Evolutionary conservation across 331 rosid species (phyloP).

Genomic region (Erythrophleum ivorense): DNA sequence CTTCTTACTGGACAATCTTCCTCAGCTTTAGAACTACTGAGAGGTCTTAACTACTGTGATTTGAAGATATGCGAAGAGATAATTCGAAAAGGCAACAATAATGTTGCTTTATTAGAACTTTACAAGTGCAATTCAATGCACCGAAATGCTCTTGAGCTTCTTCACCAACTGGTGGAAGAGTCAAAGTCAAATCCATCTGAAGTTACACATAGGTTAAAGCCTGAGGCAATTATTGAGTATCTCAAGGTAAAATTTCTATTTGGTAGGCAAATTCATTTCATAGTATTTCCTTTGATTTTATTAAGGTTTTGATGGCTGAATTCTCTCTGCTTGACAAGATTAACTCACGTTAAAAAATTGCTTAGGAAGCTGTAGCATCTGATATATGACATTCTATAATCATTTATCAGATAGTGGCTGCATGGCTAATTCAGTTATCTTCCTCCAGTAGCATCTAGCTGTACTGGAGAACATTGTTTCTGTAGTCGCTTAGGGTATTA

Average conservation of each 20-base stretch:
- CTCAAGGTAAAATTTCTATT: conserved; percentile 75
- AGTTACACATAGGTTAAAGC: conserved; percentile 69
- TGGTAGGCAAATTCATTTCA: conserved; percentile 26
- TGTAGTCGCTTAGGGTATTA: conserved; percentile 27
- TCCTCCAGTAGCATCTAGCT: conserved; percentile 12
- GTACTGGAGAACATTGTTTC: conserved; percentile 21
- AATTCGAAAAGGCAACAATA: conserved; percentile 67
- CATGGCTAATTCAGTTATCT: neutral
- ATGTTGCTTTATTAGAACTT: conserved; percentile 81
- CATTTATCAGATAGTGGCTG: conserved; percentile 26
- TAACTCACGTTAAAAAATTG: conserved; percentile 22
- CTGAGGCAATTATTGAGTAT: conserved; percentile 89
- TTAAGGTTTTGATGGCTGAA: conserved; percentile 19
- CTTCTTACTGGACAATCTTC: conserved; percentile 90
- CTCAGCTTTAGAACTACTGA: conserved; percentile 73
- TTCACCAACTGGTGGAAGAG: conserved; percentile 79
- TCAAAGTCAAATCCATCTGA: conserved; percentile 70
- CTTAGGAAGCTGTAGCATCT: conserved; percentile 33
- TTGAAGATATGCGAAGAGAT: conserved; percentile 86
- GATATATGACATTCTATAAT: conserved; percentile 28
- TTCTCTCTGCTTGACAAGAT: conserved; percentile 11
- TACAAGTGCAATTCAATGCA: conserved; percentile 92
- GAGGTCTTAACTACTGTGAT: conserved; percentile 86
- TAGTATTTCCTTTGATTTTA: neutral
- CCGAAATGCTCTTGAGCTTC: conserved; percentile 89